Percentiles rank a stretch among this genome's conserved stretches.
These are phyloP conservation scores for Linnemannia schmuckeri DNA, from an alignment of 192 early-diverging fungal genomes.

Conservation along the genomic window DNA sequence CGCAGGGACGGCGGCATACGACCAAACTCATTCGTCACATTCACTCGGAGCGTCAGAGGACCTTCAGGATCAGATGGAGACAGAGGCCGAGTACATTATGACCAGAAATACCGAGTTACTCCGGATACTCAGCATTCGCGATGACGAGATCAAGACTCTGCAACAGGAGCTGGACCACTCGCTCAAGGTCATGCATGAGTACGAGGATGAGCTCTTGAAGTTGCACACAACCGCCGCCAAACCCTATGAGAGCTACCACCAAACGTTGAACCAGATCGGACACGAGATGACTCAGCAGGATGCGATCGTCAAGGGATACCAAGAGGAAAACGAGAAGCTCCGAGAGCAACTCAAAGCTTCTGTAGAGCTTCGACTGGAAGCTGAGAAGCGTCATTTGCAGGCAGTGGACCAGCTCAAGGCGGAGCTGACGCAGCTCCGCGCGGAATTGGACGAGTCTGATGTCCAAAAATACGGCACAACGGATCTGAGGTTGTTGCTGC, in stretches of 20 bases:
- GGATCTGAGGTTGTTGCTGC: constrained; percentile 7
- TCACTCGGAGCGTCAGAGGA: constrained; percentile 16
- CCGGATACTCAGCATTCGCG: constrained; percentile 24
- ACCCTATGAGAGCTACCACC: constrained; percentile 31
- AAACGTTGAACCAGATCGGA: constrained; percentile 23
- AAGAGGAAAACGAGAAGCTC: constrained; percentile 27
- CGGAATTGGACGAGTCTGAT: constrained; percentile 9
- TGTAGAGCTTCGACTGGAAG: constrained; percentile 23
- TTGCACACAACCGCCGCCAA: constrained; percentile 33
- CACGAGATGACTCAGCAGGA: constrained; percentile 38
- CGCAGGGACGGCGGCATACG: neutral
- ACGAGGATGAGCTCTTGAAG: constrained; percentile 29
- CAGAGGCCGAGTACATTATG: constrained; percentile 36
- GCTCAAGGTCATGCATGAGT: constrained; percentile 30
- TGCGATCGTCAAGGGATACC: constrained; percentile 26
- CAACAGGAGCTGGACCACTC: constrained; percentile 30
- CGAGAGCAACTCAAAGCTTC: constrained; percentile 18
- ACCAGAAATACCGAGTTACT: constrained; percentile 23
- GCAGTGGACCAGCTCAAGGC: constrained; percentile 16
- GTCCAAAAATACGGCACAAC: constrained; percentile 13
- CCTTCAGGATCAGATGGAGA: constrained; percentile 25
- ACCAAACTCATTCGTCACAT: constrained; percentile 2
- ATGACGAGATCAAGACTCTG: constrained; percentile 27
- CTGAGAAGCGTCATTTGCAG: constrained; percentile 21
- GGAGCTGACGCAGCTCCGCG: constrained; percentile 10